A percentile compares a stretch with the other conserved stretches of the same genome.
phyloP scores from a whole-genome alignment of 805 yeast genomes.

The Lipomyces kockii region DNA sequence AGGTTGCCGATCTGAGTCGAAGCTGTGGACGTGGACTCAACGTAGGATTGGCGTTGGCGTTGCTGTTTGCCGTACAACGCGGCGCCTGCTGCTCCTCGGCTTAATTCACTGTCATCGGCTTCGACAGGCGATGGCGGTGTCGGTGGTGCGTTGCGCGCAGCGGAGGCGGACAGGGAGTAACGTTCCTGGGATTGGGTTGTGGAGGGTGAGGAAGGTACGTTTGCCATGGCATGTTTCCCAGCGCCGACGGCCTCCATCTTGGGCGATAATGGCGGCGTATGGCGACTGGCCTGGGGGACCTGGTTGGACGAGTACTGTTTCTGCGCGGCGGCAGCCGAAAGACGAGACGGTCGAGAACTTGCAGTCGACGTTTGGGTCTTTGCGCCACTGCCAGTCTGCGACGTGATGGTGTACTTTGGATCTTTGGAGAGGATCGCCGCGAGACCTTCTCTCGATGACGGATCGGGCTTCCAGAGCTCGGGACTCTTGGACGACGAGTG shows the following conservation, averaged over 20 bases:
- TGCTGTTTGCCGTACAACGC: constrained; percentile 5
- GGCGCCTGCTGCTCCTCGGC: constrained; percentile 7
- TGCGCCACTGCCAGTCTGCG: constrained; percentile 25
- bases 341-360: neutral
- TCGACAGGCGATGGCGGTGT: constrained; percentile 19
- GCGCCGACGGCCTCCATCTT: constrained; percentile 26
- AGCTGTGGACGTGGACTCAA: neutral
- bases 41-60: constrained; percentile 1
- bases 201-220: neutral
- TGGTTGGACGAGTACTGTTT: neutral
- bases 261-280: constrained; percentile 20
- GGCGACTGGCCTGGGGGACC: neutral
- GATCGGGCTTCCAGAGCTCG: constrained; percentile 50
- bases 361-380: neutral
- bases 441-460: constrained; percentile 59
- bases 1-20: neutral
- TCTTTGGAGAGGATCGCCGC: constrained; percentile 54
- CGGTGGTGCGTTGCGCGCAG: constrained; percentile 8
- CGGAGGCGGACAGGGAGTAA: constrained; percentile 1
- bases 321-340: neutral
- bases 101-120: neutral
- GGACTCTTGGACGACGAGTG: constrained; percentile 42
- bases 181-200: neutral
- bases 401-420: constrained; percentile 51
- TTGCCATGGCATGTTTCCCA: constrained; percentile 16